Base-by-base conservation (phyloP, 2,329 filamentous ascomycete genomes). In the Monosporascus sp. region DNA sequence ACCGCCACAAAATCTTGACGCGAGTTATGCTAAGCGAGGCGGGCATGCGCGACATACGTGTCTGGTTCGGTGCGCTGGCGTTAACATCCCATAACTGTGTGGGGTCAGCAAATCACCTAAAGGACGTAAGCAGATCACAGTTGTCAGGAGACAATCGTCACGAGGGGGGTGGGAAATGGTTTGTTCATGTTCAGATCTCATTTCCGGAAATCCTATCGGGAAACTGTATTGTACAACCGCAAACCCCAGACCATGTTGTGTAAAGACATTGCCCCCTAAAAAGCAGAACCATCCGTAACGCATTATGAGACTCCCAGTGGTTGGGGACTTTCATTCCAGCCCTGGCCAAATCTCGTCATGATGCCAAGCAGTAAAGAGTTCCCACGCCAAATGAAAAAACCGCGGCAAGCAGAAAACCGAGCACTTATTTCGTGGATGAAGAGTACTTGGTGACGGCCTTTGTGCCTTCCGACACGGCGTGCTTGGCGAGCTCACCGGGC, bases 401-500 rank as follows among this genome's bases (percentile, higher is more conserved):
- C 73, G 71, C 68, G 57, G 64, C 58, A 70, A 64, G 68, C 65
- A 71, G 60, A 68, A 70, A 66, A 68, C 68, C 69, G 58, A 65
- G 64, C 54, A 62, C 77, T 84, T 96, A 97, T 90, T 97, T 99
- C 78, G 92, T 94, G 72, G 93, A 97, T 56, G 93, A 97, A 65
- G 93, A 97, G 85, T 97, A 99, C 87, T 99, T 99, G 83, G 94
- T 99, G 67, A 99, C 94, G 54, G 94, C 94, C 90, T 99, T 99
- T 75, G 94, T 99, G 72, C 94, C 94, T 81, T 99, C 94, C 67
- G 94, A 99, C 48, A 99, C 94, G 65, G 94, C 94, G 79, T 99
- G 94, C 88, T 99, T 99, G 75, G 94, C 94, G 67, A 99, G 85
- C 81, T 99, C 94, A 80, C 94, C 94, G 47, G 94, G 94, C 51